Conservation (phyloP, 352 stramenopile genomes). For the Globisporangium canariense region DNA sequence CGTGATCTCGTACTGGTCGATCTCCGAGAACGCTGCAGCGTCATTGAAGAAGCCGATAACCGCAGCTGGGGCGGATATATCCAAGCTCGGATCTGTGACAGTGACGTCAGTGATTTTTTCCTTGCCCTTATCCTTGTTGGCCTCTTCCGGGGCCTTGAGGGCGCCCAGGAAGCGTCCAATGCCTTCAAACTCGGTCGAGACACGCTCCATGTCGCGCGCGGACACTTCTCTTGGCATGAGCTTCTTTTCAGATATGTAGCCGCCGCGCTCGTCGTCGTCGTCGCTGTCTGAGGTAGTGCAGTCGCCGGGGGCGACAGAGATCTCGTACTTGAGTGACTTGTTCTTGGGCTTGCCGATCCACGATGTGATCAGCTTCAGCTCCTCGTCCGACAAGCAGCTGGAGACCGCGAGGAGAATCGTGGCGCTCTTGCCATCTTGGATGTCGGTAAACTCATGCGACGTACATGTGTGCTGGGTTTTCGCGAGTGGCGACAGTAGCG, state of each 20-base stretch:
- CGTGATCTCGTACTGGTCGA: conserved; percentile 11
- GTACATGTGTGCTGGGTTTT: conserved; percentile 10
- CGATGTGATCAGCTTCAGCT: conserved; percentile 33
- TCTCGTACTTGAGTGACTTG: conserved; percentile 10
- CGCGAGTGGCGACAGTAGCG: conserved; percentile 11
- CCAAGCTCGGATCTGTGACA: background rate
- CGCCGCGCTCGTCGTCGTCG: conserved; percentile 3
- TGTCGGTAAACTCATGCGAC: background rate
- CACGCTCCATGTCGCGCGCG: conserved; percentile 9
- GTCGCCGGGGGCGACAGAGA: conserved; percentile 25
- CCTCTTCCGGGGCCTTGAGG: background rate
- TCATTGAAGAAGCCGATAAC: conserved; percentile 22
- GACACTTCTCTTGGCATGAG: conserved; percentile 13
- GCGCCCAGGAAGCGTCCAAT: conserved; percentile 8
- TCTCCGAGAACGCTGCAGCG: conserved; percentile 7
- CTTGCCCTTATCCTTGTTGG: background rate
- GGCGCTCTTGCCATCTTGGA: conserved; percentile 15
- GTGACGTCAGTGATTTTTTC: background rate
- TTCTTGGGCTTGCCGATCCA: conserved; percentile 31
- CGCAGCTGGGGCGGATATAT: background rate
- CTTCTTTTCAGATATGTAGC: conserved; percentile 11
- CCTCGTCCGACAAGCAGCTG: conserved; percentile 43
- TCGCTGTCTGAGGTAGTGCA: conserved; percentile 20
- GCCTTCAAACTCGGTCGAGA: conserved; percentile 4
- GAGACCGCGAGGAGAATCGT: conserved; percentile 52